Percentiles rank a stretch among this genome's conserved stretches.
Evolutionary conservation across 2,329 filamentous ascomycete genomes (phyloP).

Genomic region (Fusarium sp.): DNA sequence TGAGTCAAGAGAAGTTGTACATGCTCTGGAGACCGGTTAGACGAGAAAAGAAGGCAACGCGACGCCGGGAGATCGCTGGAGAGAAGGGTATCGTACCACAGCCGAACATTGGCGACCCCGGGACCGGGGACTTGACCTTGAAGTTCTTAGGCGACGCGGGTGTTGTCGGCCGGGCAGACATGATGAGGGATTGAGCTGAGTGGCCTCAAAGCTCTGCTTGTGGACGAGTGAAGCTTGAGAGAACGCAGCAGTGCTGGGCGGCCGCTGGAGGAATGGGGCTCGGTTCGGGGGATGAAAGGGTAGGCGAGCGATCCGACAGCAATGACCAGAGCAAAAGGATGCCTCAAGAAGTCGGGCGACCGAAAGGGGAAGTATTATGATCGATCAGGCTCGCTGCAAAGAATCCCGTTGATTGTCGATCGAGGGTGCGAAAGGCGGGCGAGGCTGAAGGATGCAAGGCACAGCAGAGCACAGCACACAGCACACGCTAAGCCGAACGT

Average conservation of each 20-base stretch:
- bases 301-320: not conserved
- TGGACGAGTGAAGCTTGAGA: not conserved
- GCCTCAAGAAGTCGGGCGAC: not conserved
- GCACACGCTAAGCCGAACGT: constrained; percentile 19
- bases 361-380: not conserved
- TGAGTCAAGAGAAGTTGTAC: constrained; percentile 73
- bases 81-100: constrained; percentile 63
- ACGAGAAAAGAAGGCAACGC: constrained; percentile 6
- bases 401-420: constrained; percentile 3
- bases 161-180: constrained; percentile 60
- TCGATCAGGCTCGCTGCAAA: not conserved
- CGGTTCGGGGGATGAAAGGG: not conserved
- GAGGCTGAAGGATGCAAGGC: constrained; percentile 28
- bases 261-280: constrained; percentile 5
- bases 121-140: constrained; percentile 68
- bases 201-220: not conserved
- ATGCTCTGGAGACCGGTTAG: constrained; percentile 68
- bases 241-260: not conserved
- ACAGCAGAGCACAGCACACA: not conserved
- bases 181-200: constrained; percentile 38
- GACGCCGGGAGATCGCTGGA: constrained; percentile 1
- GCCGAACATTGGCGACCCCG: constrained; percentile 70
- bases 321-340: not conserved
- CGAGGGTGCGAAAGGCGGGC: constrained; percentile 14
- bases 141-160: constrained; percentile 66